Base-by-base conservation (phyloP, 2,329 filamentous ascomycete species). In the Pseudogymnoascus sp. region DNA sequence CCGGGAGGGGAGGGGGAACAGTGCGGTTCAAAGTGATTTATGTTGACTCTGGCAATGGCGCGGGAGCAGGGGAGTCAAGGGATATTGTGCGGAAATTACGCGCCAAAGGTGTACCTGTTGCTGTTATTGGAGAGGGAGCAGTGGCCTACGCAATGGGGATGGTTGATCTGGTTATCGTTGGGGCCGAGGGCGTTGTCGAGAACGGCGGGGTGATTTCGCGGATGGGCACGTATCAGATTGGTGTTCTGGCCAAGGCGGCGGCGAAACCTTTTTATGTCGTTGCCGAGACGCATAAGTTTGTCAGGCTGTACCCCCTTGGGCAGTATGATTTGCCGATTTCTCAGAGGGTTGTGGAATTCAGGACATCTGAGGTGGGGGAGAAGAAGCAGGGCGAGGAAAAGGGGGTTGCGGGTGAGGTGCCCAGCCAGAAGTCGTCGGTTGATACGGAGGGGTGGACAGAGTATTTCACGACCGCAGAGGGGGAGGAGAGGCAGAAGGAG, bases 211-310 rank as follows among this genome's bases (percentile, higher is more conserved):
- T 97, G 68, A 90, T 99, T 68, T 93, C 90, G 23, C 81, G 92
- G 59, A 83, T 97, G 76, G 93, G 93, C 61, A 86, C 83, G 2
- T 93, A 90, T 69, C 92, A 96, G 77, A 88, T 97, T 68, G 92
- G 91, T 1, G 79, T 91, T 68, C 78, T 97, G 61, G 92, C 92
- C 4, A 87, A 87, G 69, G 83, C 83, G 12, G 74, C 76, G 29
- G 79, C 79, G 49, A 84, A 87, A 39, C 89, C 89, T 0, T 91
- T 97, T 69, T 96, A 95, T 71, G 92, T 96, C 16, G 92, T 94
- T 4, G 89, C 89, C 1, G 94, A 99, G 78, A 95, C 90, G 70
- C 94, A 99, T 80, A 99, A 99, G 77, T 97, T 99, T 72, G 91
- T 95, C 52, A 83, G 92, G 69, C 82, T 94, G 62, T 94, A 92